Evolutionary conservation across 2,329 filamentous ascomycete genomes (phyloP).

Genomic region (Pezicula carpinea): DNA sequence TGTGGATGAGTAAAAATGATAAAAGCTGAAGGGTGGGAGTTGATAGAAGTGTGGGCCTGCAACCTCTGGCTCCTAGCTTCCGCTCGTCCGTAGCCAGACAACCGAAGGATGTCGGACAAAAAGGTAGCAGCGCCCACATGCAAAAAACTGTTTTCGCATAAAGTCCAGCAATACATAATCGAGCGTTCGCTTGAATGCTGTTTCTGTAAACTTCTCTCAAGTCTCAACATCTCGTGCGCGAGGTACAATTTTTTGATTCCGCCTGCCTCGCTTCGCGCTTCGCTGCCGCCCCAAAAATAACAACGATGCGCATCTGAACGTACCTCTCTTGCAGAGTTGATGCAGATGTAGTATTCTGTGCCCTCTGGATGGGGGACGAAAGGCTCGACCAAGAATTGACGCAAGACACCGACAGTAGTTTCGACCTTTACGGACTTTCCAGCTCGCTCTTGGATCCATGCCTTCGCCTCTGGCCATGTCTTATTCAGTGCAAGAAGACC

Average conservation of each 20-base stretch:
- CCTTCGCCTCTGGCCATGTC: conserved; percentile 88
- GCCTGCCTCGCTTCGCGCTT: background rate
- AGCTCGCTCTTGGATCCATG: conserved; percentile 89
- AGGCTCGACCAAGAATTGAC: conserved; percentile 96
- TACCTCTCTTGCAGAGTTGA: conserved; percentile 99
- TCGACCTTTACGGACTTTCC: conserved; percentile 92
- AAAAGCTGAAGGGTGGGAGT: conserved; percentile 1
- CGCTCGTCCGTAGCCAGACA: conserved; percentile 23
- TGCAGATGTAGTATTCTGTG: conserved; percentile 99
- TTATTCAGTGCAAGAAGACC: conserved; percentile 96
- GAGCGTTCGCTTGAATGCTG: conserved; percentile 30
- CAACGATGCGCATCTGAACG: conserved; percentile 39
- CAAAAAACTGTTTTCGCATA: conserved; percentile 5
- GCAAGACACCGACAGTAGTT: conserved; percentile 80
- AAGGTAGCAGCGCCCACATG: conserved; percentile 19
- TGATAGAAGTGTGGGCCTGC: conserved; percentile 18
- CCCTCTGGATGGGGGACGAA: conserved; percentile 94
- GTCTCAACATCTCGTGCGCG: background rate
- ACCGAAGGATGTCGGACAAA: conserved; percentile 6
- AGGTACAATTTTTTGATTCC: too few relatives aligned
- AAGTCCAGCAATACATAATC: conserved; percentile 20
- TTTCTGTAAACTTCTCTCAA: background rate
- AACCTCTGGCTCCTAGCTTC: conserved; percentile 21
- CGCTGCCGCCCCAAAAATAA: background rate
- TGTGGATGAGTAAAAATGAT: conserved; percentile 9